A percentile compares a stretch with the other conserved stretches of the same genome.
phyloP scores from a whole-genome alignment of 2,329 filamentous ascomycete genomes.

The Scedosporium apiospermum region DNA sequence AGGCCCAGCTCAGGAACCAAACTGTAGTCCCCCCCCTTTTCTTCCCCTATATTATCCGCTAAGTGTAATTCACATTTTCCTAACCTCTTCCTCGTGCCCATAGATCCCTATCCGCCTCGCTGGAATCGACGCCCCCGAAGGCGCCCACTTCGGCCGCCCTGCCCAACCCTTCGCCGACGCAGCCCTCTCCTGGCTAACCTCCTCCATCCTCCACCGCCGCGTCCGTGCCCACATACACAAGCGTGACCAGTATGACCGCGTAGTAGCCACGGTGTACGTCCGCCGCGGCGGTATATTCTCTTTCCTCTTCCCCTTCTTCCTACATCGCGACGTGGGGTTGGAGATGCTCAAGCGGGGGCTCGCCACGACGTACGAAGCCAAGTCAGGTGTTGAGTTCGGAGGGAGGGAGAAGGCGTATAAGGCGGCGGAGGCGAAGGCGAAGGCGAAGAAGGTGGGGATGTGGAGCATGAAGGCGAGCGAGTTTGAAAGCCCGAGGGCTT shows the following conservation, averaged over 20 bases:
- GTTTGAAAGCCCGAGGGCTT: constrained; percentile 79
- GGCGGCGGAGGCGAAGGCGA: constrained; percentile 57
- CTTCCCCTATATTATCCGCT: neutral
- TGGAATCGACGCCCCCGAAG: constrained; percentile 86
- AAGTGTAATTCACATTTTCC: constrained; percentile 1
- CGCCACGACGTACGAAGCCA: constrained; percentile 91
- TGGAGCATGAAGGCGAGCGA: constrained; percentile 58
- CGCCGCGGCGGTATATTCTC: constrained; percentile 29
- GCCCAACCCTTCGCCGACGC: constrained; percentile 78
- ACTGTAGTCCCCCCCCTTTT: constrained; percentile 50
- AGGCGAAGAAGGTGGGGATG: constrained; percentile 56
- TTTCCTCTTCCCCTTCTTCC: constrained; percentile 50
- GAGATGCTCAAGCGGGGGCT: constrained; percentile 81
- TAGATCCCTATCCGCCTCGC: constrained; percentile 84
- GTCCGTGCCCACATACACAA: constrained; percentile 78
- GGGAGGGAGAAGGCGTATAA: constrained; percentile 55
- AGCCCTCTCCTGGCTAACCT: constrained; percentile 70
- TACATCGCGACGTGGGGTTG: constrained; percentile 72
- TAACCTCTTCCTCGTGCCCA: neutral
- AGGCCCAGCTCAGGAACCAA: constrained; percentile 60
- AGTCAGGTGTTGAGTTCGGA: constrained; percentile 82
- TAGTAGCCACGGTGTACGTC: constrained; percentile 78
- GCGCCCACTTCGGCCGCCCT: constrained; percentile 82
- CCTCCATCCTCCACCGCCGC: constrained; percentile 59
- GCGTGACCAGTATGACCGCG: constrained; percentile 83